These are phyloP conservation scores for Papiliotrema laurentii DNA, from an alignment of 1,284 basidiomycete genomes.

Conservation along the genomic window DNA sequence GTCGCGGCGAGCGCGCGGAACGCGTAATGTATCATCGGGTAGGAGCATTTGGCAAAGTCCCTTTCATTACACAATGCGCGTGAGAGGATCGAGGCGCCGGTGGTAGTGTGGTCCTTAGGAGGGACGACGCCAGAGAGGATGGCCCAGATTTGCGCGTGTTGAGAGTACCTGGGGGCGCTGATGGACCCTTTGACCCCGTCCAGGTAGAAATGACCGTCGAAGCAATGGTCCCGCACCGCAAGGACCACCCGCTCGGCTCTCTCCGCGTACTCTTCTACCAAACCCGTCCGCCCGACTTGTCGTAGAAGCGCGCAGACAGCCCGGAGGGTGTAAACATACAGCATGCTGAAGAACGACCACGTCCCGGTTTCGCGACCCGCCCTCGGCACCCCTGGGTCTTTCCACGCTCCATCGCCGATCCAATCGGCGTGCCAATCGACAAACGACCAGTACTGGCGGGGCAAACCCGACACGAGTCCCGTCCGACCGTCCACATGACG, in stretches of 20 bases:
- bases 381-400: conserved; percentile 25
- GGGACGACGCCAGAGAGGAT: conserved; percentile 12
- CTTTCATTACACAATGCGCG: too few species aligned
- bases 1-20: conserved; percentile 23
- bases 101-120: too few species aligned
- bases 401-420: conserved; percentile 15
- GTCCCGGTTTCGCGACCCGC: conserved; percentile 21
- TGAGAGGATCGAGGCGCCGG: too few species aligned
- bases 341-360: conserved; percentile 29
- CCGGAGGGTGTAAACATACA: conserved; percentile 22
- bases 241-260: conserved; percentile 10
- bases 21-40: conserved; percentile 29
- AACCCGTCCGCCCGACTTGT: conserved; percentile 16
- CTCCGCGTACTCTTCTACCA: conserved; percentile 16
- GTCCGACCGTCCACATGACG: conserved; percentile 17
- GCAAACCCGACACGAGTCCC: conserved; percentile 23
- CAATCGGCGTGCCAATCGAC: conserved; percentile 27
- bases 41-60: conserved; percentile 22
- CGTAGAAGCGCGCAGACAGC: conserved; percentile 12
- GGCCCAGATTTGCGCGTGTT: conserved; percentile 29
- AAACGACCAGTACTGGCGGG: conserved; percentile 25
- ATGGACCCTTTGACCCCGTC: conserved; percentile 19
- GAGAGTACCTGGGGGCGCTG: conserved; percentile 12
- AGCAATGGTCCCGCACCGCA: conserved; percentile 27
- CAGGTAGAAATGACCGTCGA: conserved; percentile 21